These are phyloP conservation scores for Pseudogymnoascus sp. DNA, from an alignment of 2,329 filamentous ascomycete genomes.

Conservation along the genomic window DNA sequence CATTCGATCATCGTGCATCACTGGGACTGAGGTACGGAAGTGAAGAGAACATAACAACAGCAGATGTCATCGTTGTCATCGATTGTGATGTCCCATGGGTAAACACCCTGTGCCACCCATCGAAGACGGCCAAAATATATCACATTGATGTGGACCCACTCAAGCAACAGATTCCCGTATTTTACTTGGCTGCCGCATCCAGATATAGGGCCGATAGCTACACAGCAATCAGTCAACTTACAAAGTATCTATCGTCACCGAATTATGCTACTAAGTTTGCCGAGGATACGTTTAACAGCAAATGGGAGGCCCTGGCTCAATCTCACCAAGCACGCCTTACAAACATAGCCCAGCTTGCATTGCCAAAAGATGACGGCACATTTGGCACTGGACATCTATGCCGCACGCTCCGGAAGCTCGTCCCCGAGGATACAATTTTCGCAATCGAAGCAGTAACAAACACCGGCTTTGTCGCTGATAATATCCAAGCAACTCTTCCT, in stretches of 20 bases:
- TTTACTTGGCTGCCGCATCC: slow-evolving; percentile 58
- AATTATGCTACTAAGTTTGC: slow-evolving; percentile 34
- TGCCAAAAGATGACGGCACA: slow-evolving; percentile 52
- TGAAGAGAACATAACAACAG: slow-evolving; percentile 63
- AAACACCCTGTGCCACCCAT: slow-evolving; percentile 59
- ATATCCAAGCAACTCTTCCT: slow-evolving; percentile 58
- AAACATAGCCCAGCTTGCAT: slow-evolving; percentile 45
- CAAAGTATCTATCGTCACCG: slow-evolving; percentile 46
- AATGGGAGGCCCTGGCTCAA: slow-evolving; percentile 47
- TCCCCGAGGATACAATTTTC: slow-evolving; percentile 61
- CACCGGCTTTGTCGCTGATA: slow-evolving; percentile 57
- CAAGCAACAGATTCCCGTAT: slow-evolving; percentile 65
- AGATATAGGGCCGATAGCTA: slow-evolving; percentile 60
- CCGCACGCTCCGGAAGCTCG: slow-evolving; percentile 42
- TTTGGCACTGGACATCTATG: slow-evolving; percentile 46
- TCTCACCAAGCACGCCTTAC: slow-evolving; percentile 51
- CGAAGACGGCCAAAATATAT: slow-evolving; percentile 45
- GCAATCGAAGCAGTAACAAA: slow-evolving; percentile 73
- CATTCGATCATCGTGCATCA: slow-evolving; percentile 58
- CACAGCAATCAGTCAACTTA: slow-evolving; percentile 61
- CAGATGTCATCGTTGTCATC: slow-evolving; percentile 76
- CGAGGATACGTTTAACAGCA: slow-evolving; percentile 30
- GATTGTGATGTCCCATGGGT: slow-evolving; percentile 92
- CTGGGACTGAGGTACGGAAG: slow-evolving; percentile 65
- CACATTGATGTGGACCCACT: slow-evolving; percentile 59